Conservation (phyloP, 1,139 yeast species). For the Nematodospora anomalae region DNA sequence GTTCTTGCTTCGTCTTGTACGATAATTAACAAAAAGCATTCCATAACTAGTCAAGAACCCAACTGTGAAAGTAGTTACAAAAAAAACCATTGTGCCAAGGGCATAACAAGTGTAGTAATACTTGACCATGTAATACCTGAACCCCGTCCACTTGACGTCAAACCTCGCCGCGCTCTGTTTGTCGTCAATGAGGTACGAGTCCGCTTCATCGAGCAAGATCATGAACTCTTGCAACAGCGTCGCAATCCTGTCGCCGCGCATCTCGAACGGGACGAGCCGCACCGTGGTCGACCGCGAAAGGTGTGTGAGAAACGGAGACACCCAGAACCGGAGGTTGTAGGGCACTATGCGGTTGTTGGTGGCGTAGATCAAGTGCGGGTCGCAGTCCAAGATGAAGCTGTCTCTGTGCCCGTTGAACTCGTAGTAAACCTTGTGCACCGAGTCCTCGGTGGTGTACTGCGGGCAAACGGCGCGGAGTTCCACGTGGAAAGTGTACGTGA, state of each 20-base stretch:
- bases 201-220: conserved; percentile 5
- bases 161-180: conserved; percentile 18
- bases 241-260: conserved; percentile 12
- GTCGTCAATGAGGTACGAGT: conserved; percentile 13
- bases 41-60: conserved; percentile 27
- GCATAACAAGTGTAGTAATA: conserved; percentile 49
- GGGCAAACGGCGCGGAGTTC: conserved; percentile 10
- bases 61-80: conserved; percentile 39
- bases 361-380: conserved; percentile 28
- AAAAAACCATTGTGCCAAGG: conserved; percentile 50
- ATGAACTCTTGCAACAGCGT: neutral
- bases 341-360: conserved; percentile 36
- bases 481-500: conserved; percentile 12
- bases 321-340: conserved; percentile 36
- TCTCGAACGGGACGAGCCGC: conserved; percentile 18
- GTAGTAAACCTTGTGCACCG: conserved; percentile 8
- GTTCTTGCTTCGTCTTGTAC: too few species aligned
- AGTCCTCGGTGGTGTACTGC: neutral
- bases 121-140: conserved; percentile 55
- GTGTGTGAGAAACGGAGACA: conserved; percentile 30
- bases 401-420: conserved; percentile 6
- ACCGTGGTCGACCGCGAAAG: conserved; percentile 11
- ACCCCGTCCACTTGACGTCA: conserved; percentile 50
- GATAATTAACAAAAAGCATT: conserved; percentile 7
- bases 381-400: conserved; percentile 31